Evolutionary conservation across 257 asterid species (phyloP).

Genomic region (Avicennia marina): DNA sequence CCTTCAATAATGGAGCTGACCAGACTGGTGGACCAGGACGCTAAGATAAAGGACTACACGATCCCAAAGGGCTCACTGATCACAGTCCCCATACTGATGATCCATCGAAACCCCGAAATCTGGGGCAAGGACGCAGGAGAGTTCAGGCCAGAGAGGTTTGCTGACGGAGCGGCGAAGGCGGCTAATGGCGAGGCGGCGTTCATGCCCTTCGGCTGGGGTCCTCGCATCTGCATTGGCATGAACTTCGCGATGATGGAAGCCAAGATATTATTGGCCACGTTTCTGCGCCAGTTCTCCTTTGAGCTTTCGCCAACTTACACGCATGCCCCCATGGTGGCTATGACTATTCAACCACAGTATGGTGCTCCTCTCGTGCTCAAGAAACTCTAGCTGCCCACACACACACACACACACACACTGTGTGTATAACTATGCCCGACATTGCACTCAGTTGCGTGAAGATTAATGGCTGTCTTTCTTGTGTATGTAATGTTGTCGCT

Average conservation of each 20-base stretch:
- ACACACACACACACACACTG: too few relatives aligned
- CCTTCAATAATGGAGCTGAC: slow-evolving; percentile 7
- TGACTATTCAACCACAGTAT: slow-evolving; percentile 16
- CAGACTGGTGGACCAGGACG: slow-evolving; percentile 5
- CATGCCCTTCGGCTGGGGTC: slow-evolving; percentile 36
- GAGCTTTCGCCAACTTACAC: slow-evolving; percentile 17
- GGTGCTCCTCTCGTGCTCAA: slow-evolving; percentile 22
- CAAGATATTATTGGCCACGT: slow-evolving; percentile 19
- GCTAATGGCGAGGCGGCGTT: slow-evolving; percentile 19
- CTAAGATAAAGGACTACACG: background rate
- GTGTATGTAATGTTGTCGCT: too few relatives aligned
- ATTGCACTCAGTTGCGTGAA: too few relatives aligned
- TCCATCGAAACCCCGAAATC: slow-evolving; percentile 15
- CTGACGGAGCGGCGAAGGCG: slow-evolving; percentile 23
- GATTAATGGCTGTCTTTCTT: too few relatives aligned
- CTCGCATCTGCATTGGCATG: slow-evolving; percentile 25
- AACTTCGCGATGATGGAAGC: slow-evolving; percentile 18
- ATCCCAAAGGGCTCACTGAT: slow-evolving; percentile 11
- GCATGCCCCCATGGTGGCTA: slow-evolving; percentile 16
- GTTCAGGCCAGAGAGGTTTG: slow-evolving; percentile 25
- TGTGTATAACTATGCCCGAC: too few relatives aligned
- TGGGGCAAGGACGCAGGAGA: slow-evolving; percentile 33
- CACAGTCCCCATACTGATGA: slow-evolving; percentile 10
- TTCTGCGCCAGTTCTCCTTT: slow-evolving; percentile 15
- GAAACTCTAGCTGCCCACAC: too few relatives aligned